Evolutionary conservation across 169 alveolate species (phyloP).

Genomic region (Cytauxzoon felis): DNA sequence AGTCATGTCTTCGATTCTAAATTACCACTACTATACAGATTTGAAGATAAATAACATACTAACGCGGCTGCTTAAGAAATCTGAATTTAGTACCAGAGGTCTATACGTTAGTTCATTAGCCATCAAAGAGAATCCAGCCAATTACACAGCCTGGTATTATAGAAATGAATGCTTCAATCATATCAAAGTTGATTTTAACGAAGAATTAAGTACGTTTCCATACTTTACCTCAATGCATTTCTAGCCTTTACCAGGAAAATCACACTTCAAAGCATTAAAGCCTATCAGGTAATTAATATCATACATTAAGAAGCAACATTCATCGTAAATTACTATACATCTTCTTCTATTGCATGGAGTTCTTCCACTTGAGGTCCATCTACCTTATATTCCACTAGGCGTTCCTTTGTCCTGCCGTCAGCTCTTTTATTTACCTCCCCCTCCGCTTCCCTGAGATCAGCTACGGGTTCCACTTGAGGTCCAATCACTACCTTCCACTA

Average conservation of each 20-base stretch:
- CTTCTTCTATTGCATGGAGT: no score
- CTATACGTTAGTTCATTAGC: constrained; percentile 19
- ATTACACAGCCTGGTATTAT: constrained; percentile 58
- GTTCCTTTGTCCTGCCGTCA: no score
- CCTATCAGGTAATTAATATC: constrained; percentile 30
- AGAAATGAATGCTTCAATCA: constrained; percentile 42
- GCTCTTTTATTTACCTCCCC: no score
- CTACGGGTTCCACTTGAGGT: no score
- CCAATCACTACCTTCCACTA: no score
- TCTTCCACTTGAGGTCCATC: no score
- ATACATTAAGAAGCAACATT: no score
- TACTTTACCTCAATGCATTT: background rate
- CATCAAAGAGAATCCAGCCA: constrained; percentile 43
- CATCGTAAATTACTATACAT: no score
- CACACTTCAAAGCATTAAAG: constrained; percentile 35
- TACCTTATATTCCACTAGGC: no score
- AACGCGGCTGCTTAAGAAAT: background rate
- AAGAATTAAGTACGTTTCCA: constrained; percentile 23
- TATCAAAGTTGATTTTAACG: constrained; percentile 18
- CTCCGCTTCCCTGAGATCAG: no score
- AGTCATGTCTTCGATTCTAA: background rate
- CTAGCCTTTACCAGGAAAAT: constrained; percentile 41
- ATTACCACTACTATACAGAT: background rate
- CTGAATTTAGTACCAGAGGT: constrained; percentile 55
- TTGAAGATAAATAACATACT: background rate